A percentile compares a stretch with the other conserved stretches of the same genome.
phyloP scores from a whole-genome alignment of 805 yeast genomes.

The Sungouiella blattae region DNA sequence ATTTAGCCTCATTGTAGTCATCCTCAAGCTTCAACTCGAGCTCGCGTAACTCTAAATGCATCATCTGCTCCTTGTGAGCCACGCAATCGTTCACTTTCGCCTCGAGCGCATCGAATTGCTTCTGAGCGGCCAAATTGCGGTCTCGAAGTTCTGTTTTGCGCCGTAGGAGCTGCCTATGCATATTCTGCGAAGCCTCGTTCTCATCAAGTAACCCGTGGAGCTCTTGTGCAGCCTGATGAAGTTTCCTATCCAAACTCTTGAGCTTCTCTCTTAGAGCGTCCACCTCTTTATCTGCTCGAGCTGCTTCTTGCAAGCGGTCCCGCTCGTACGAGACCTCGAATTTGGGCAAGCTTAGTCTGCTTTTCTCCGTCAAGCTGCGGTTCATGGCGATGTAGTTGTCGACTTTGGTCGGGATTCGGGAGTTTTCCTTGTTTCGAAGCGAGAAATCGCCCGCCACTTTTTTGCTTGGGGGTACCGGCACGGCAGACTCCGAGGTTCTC shows the following conservation, averaged over 20 bases:
- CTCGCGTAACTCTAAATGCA: slow-evolving; percentile 28
- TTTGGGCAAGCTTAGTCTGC: not conserved
- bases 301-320: not conserved
- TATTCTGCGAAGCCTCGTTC: slow-evolving; percentile 6
- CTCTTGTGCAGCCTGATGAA: slow-evolving; percentile 11
- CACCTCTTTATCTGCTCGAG: not conserved
- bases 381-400: not conserved
- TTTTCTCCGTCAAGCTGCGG: not conserved
- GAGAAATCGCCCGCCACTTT: not conserved
- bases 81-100: slow-evolving; percentile 27
- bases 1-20: slow-evolving; percentile 29
- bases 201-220: slow-evolving; percentile 1
- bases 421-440: not conserved
- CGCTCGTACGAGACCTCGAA: not conserved
- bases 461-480: not conserved
- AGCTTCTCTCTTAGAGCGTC: slow-evolving; percentile 12
- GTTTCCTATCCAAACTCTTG: slow-evolving; percentile 19
- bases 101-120: slow-evolving; percentile 22
- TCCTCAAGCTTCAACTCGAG: slow-evolving; percentile 21
- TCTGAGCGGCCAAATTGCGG: not conserved
- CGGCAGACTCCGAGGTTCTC: not conserved
- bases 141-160: not conserved
- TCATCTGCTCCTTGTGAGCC: slow-evolving; percentile 24
- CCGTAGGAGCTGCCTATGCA: not conserved
- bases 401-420: not conserved